These are phyloP conservation scores for Leccinum pachyderme DNA, from an alignment of 1,284 basidiomycete genomes.

Conservation along the genomic window DNA sequence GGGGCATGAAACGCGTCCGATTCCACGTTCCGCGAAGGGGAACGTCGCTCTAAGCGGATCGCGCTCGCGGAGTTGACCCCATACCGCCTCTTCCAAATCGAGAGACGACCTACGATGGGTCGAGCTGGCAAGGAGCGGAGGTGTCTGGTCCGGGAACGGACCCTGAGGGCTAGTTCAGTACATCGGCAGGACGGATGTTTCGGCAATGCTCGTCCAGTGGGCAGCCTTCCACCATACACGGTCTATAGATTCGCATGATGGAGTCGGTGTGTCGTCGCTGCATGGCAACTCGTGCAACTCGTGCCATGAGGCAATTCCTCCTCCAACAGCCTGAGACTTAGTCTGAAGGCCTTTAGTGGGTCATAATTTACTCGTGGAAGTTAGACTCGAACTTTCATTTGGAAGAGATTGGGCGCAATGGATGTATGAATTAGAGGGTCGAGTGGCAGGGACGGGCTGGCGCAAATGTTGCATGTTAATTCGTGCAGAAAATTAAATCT, in stretches of 20 bases:
- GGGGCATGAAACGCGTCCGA: constrained; percentile 9
- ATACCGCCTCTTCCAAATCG: constrained; percentile 27
- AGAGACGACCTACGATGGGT: constrained; percentile 22
- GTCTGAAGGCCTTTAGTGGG: not conserved
- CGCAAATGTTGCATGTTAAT: not conserved
- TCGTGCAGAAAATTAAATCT: not conserved
- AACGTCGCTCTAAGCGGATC: constrained; percentile 20
- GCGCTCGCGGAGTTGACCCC: constrained; percentile 32
- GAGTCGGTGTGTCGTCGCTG: not conserved
- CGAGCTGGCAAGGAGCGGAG: not conserved
- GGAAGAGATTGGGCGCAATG: not conserved
- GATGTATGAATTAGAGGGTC: not conserved
- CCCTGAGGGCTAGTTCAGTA: not conserved
- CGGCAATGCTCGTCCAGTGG: not conserved
- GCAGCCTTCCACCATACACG: not conserved
- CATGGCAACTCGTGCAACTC: not conserved
- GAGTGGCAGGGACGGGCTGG: constrained; percentile 1
- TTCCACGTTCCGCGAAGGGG: constrained; percentile 34
- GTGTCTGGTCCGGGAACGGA: not conserved
- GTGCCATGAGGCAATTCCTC: not conserved
- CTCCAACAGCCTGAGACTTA: not conserved
- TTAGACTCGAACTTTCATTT: constrained; percentile 10
- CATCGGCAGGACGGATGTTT: not conserved
- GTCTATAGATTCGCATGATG: not conserved
- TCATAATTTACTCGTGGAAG: not conserved